Evolutionary conservation across 768 basidiomycete genomes (phyloP), one percentile per base, ranked within the genome.

Genomic region (Tricholoma hemisulphureum): DNA sequence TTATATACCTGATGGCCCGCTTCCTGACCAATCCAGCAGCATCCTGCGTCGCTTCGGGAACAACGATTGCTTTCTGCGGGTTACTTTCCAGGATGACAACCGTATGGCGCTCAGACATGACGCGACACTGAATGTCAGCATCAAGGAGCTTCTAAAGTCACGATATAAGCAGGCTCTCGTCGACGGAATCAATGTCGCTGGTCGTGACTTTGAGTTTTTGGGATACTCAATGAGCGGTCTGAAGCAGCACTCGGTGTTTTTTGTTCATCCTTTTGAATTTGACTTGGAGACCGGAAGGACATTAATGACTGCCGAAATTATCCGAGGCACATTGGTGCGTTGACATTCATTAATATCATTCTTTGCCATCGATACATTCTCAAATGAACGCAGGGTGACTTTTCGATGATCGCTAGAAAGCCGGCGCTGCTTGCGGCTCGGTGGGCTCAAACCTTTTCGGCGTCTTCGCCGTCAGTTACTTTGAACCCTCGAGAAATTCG

Each of bases 171-270:
- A 67, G 1, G 60, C 69, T 13, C 58, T 81, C 21, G 61, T 71
- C 26, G 39, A 62, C 0, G 80, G 80, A 0, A 64, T 74, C 9
- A 18, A 16, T 3, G 67, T 83, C 10, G 82, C 75, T 2, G 82
- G 82, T 7, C 71, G 81, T 28, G 58, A 59, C 0, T 83, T 75
- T 60, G 58, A 79, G 2, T 75, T 83, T 63, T 63, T 84, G 23
- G 83, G 78, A 4, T 83, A 83, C 56, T 82, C 81, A 2, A 80
- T 79, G 74, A 81, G 79, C 51, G 82, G 82, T 3, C 67, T 83
- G 53, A 75, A 75, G 58, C 73, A 80, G 41, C 79, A 83, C 52
- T 77, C 78, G 0, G 71, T 82, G 49, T 77, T 75, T 67, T 83
- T 83, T 57, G 77, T 82, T 21, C 71, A 73, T 7, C 74, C 76